phyloP scores from a whole-genome alignment of 371 early-diverging fungal species.

The Enteropsectra breve region DNA sequence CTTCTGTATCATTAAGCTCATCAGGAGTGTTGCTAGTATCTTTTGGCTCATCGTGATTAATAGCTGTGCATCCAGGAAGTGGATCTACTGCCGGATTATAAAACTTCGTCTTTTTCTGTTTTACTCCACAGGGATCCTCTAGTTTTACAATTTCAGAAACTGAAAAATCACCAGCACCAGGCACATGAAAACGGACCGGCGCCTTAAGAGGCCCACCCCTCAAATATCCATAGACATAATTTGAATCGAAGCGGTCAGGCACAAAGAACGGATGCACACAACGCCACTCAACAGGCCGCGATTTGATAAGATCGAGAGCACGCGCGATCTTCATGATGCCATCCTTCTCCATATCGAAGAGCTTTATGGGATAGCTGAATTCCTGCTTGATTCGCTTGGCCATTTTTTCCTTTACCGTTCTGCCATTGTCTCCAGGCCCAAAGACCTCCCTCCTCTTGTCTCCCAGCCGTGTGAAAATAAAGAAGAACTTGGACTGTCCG shows the following conservation, averaged over 20 bases:
- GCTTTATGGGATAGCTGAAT: slow-evolving; percentile 3
- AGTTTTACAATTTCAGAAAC: background rate
- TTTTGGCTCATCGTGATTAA: too few species aligned
- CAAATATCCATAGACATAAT: slow-evolving; percentile 26
- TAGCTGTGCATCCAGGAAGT: too few species aligned
- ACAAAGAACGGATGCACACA: slow-evolving; percentile 54
- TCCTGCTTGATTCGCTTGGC: slow-evolving; percentile 1
- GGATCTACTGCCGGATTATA: background rate
- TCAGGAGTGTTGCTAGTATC: background rate
- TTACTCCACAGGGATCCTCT: slow-evolving; percentile 4
- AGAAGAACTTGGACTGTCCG: slow-evolving; percentile 77
- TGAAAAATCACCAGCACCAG: background rate
- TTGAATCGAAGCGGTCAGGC: slow-evolving; percentile 41
- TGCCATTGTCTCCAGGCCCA: slow-evolving; percentile 31
- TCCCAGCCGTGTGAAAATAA: slow-evolving; percentile 31
- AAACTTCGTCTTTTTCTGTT: background rate
- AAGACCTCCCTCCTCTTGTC: slow-evolving; percentile 10
- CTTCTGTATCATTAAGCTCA: background rate
- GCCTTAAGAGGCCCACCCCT: slow-evolving; percentile 2
- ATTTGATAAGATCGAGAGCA: slow-evolving; percentile 49
- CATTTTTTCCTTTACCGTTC: slow-evolving; percentile 49
- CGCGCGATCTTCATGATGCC: slow-evolving; percentile 20
- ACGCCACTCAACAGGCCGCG: slow-evolving; percentile 53
- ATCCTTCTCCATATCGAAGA: slow-evolving; percentile 26
- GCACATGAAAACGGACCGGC: background rate